phyloP scores from a whole-genome alignment of 208 protist species.

The Leishmania turanica region DNA sequence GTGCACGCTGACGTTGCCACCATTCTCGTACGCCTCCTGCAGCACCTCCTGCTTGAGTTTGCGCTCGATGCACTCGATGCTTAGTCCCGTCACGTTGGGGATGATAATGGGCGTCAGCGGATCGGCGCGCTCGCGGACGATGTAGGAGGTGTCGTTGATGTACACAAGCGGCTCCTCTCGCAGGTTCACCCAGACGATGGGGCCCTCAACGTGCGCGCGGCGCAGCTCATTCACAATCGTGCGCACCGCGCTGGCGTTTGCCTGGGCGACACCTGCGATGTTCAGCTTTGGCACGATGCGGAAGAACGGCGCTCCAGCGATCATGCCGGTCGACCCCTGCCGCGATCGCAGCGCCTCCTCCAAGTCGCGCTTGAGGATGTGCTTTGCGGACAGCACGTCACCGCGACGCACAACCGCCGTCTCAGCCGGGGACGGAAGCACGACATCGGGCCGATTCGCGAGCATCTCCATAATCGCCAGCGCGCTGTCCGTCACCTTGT shows the following conservation, averaged over 20 bases:
- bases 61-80: slow-evolving; percentile 76
- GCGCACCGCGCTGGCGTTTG: slow-evolving; percentile 65
- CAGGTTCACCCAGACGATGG: slow-evolving; percentile 87
- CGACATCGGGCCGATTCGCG: slow-evolving; percentile 50
- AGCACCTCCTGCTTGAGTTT: slow-evolving; percentile 89
- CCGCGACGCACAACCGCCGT: slow-evolving; percentile 58
- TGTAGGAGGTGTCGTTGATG: slow-evolving; percentile 85
- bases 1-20: slow-evolving; percentile 84
- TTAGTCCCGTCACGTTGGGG: slow-evolving; percentile 72
- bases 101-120: slow-evolving; percentile 84
- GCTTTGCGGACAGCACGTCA: slow-evolving; percentile 77
- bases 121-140: slow-evolving; percentile 80
- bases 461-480: slow-evolving; percentile 81
- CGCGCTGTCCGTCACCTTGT: slow-evolving; percentile 58
- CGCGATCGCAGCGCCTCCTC: slow-evolving; percentile 70
- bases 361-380: slow-evolving; percentile 82
- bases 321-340: slow-evolving; percentile 74
- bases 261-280: slow-evolving; percentile 83
- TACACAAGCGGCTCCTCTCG: slow-evolving; percentile 89
- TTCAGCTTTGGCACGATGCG: slow-evolving; percentile 88
- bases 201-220: slow-evolving; percentile 63
- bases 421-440: slow-evolving; percentile 73
- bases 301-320: slow-evolving; percentile 85
- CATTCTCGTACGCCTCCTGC: slow-evolving; percentile 79
- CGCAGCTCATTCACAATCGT: slow-evolving; percentile 85